These are phyloP conservation scores for Conticribra weissflogii DNA, from an alignment of 108 stramenopile species.

Conservation along the genomic window DNA sequence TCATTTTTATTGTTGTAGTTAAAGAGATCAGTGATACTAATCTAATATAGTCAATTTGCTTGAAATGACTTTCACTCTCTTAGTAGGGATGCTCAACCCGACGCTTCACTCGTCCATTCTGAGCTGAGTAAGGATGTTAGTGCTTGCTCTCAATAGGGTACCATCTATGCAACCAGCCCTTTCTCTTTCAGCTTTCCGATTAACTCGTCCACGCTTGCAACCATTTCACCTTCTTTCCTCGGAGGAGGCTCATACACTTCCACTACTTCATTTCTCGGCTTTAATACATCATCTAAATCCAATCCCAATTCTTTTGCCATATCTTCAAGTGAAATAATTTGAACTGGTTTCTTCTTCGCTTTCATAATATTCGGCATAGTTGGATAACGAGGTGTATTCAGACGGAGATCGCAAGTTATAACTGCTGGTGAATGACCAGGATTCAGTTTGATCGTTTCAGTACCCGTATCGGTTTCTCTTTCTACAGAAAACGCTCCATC, in stretches of 20 bases:
- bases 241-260: slow-evolving; percentile 95
- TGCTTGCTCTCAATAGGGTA: too few species aligned
- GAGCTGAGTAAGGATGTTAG: too few species aligned
- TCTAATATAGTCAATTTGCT: too few species aligned
- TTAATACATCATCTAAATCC: slow-evolving; percentile 73
- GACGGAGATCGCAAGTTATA: slow-evolving; percentile 96
- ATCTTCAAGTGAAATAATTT: slow-evolving; percentile 68
- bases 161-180: slow-evolving; percentile 50
- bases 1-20: too few species aligned
- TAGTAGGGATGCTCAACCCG: too few species aligned
- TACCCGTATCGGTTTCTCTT: slow-evolving; percentile 95
- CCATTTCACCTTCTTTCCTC: slow-evolving; percentile 93
- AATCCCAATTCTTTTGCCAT: slow-evolving; percentile 85
- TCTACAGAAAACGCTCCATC: slow-evolving; percentile 82
- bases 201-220: slow-evolving; percentile 92
- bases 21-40: too few species aligned
- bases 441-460: slow-evolving; percentile 74
- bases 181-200: slow-evolving; percentile 92
- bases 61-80: too few species aligned
- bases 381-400: slow-evolving; percentile 99
- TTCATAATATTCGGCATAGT: slow-evolving; percentile 99
- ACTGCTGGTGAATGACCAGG: slow-evolving; percentile 85
- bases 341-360: slow-evolving; percentile 99
- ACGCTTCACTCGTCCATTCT: too few species aligned
- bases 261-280: slow-evolving; percentile 76